Base-by-base conservation (phyloP, 371 early-diverging fungal species). In the Thermomucor indicae-seudaticae region DNA sequence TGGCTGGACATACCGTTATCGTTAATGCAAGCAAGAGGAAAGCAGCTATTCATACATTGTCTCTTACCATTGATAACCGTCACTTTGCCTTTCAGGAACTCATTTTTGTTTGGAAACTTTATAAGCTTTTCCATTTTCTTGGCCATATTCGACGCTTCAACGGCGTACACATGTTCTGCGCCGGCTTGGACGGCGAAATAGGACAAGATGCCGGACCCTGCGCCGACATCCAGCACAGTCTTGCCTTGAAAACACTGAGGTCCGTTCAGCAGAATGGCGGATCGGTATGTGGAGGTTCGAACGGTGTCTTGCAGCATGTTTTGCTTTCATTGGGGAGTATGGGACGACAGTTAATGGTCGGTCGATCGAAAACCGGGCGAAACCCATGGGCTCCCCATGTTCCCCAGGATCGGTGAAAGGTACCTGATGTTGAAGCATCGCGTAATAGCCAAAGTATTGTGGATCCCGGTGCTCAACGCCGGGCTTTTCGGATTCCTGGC, bases 141-240 rank as follows among this genome's bases (percentile, higher is more conserved):
- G 0, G 98, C 96, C 96, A 98, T 95, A 8, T 75, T 83, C n/a
- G 94, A 93, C 3, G 97, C 98, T 64, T 98, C 98, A 6, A 98
- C 88, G 2, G 96, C 96, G 57, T 90, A 94, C 2, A 97, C 95
- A 49, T 90, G 88, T 16, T 72, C 61, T 11, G 96, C 95, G 0
- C 96, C 96, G 3, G 95, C 93, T 61, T 92, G 89, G 11, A 84
- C 93, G 12, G 96, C 91, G 65, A 96, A 96, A 66, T 89, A 97
- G 5, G 95, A 92, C 40, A 98, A 75, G 39, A 98, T 94, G 8
- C 98, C 96, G 38, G 89, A 84, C 7, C 86, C 98, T 20, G 97
- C 92, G 14, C 98, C 98, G n/a, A 96, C 87, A 65, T 98, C 98
- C 85, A 95, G 84, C 22, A 95, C 93, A 2, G 81, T 57, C 59